Percentiles rank a stretch among this genome's conserved stretches.
Conservation (phyloP, 2,329 filamentous ascomycete species). For the Colletotrichum liriopes region DNA sequence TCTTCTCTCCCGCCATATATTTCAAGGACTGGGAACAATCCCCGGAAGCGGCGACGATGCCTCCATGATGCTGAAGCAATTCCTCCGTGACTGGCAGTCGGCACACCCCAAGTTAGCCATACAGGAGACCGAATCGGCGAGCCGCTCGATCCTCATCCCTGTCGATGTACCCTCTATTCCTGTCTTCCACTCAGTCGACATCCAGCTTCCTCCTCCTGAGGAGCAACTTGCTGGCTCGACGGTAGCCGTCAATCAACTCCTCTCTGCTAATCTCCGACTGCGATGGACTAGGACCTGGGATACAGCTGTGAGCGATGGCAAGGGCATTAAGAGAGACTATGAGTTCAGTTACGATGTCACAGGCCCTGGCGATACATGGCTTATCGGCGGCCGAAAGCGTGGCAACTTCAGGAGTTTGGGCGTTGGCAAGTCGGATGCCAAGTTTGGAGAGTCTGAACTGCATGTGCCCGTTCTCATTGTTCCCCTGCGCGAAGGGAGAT, state of each 20-base stretch:
- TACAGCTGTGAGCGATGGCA: constrained; percentile 55
- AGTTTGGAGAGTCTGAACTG: constrained; percentile 62
- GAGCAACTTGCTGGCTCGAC: constrained; percentile 53
- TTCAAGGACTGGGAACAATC: constrained; percentile 65
- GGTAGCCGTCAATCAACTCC: constrained; percentile 74
- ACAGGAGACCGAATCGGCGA: constrained; percentile 48
- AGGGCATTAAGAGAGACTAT: constrained; percentile 56
- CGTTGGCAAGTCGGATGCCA: constrained; percentile 52
- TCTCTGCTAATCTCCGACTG: constrained; percentile 74
- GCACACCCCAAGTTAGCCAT: constrained; percentile 53
- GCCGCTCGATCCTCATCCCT: constrained; percentile 83
- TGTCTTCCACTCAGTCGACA: constrained; percentile 85
- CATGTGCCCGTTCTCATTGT: constrained; percentile 82
- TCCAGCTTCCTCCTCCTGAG: constrained; percentile 57
- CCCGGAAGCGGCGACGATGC: constrained; percentile 54
- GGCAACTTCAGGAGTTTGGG: constrained; percentile 79
- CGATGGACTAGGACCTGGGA: constrained; percentile 77
- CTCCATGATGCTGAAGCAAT: constrained; percentile 47
- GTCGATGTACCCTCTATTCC: constrained; percentile 90
- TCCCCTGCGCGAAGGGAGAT: constrained; percentile 82
- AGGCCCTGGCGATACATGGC: constrained; percentile 82
- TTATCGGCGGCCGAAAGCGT: constrained; percentile 85
- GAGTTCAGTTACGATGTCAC: constrained; percentile 89
- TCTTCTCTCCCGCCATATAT: constrained; percentile 64
- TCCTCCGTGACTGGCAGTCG: constrained; percentile 57